A percentile compares a stretch with the other conserved stretches of the same genome.
These are phyloP conservation scores for Aspergillus sp. DNA, from an alignment of 2,329 filamentous ascomycete species.

Conservation along the genomic window DNA sequence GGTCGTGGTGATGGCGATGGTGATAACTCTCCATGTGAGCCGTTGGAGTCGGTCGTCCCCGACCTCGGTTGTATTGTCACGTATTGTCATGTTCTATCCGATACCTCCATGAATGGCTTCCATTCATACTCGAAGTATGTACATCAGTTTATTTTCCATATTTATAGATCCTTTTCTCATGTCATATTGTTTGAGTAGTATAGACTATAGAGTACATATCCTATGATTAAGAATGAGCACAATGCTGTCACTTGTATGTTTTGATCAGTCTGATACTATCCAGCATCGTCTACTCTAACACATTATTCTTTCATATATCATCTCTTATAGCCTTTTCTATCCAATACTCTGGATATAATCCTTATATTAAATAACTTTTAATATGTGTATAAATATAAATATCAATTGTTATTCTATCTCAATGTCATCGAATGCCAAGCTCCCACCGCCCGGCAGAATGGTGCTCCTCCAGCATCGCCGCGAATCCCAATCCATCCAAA, in stretches of 20 bases:
- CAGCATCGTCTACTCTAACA: too few species aligned
- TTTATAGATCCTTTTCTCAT: not conserved
- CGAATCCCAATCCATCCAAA: too few species aligned
- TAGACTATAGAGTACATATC: not conserved
- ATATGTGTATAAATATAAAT: too few species aligned
- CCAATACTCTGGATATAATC: too few species aligned
- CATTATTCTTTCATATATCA: not conserved
- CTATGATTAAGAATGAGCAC: too few species aligned
- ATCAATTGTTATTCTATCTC: too few species aligned
- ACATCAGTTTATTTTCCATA: not conserved
- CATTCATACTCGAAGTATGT: too few species aligned
- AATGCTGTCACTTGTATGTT: too few species aligned
- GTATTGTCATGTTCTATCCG: not conserved
- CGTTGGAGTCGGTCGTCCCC: not conserved
- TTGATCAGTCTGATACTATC: too few species aligned
- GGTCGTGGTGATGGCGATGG: constrained; percentile 2
- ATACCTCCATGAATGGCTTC: not conserved
- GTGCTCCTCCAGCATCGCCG: not conserved
- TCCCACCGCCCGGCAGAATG: not conserved
- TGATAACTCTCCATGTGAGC: constrained; percentile 6
- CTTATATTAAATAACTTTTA: too few species aligned
- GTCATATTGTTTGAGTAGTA: not conserved
- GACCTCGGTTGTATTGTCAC: constrained; percentile 14
- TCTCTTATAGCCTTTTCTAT: not conserved
- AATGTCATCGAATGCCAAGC: too few species aligned